A percentile compares a stretch with the other conserved stretches of the same genome.
These are phyloP conservation scores for Colletotrichum lupini DNA, from an alignment of 2,329 filamentous ascomycete species.

Conservation along the genomic window DNA sequence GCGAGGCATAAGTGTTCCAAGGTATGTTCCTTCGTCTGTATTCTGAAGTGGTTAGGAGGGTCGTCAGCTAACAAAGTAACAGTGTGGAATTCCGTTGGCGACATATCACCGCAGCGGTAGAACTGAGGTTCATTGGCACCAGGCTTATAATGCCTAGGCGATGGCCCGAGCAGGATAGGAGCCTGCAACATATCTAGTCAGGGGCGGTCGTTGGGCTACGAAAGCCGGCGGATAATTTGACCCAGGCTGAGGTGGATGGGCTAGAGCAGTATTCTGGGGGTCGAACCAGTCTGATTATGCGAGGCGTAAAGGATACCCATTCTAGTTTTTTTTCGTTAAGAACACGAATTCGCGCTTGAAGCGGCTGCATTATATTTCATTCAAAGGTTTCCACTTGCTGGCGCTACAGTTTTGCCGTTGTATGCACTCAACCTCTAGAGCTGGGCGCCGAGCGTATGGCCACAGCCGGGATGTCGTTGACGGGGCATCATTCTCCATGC, in stretches of 20 bases:
- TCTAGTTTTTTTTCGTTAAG: not conserved
- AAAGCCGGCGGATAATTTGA: too few species aligned
- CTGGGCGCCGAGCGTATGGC: too few species aligned
- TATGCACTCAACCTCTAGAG: too few species aligned
- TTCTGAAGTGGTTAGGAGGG: not conserved
- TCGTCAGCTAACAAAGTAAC: conserved; percentile 10
- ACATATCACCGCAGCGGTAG: conserved; percentile 41
- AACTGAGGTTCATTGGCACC: conserved; percentile 39
- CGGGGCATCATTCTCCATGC: not conserved
- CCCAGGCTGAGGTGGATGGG: not conserved
- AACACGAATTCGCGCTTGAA: not conserved
- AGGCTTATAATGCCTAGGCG: not conserved
- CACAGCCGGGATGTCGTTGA: too few species aligned
- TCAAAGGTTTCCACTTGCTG: not conserved
- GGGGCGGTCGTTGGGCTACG: too few species aligned
- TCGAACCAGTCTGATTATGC: not conserved
- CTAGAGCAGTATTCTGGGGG: not conserved
- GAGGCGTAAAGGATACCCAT: conserved; percentile 24
- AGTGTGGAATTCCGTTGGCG: conserved; percentile 40
- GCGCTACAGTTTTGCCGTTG: too few species aligned
- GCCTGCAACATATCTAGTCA: too few species aligned
- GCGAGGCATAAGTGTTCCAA: conserved; percentile 38
- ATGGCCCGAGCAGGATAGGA: not conserved
- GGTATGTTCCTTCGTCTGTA: conserved; percentile 15
- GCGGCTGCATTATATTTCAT: not conserved